A percentile compares a stretch with the other conserved stretches of the same genome.
These are phyloP conservation scores for Diplocarpon rosae DNA, from an alignment of 2,329 filamentous ascomycete species.

Conservation along the genomic window DNA sequence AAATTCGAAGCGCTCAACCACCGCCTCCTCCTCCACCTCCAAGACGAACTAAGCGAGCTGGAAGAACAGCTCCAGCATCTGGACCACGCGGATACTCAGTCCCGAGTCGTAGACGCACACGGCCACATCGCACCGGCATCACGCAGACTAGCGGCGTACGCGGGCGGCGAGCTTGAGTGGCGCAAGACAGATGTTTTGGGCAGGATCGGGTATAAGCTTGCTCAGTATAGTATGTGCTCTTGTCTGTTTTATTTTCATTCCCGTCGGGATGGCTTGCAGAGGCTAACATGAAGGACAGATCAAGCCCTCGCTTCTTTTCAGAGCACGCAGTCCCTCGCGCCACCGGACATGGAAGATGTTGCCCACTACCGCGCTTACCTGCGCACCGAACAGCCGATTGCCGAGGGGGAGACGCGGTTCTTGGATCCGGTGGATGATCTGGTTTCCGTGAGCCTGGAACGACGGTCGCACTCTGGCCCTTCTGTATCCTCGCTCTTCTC, in stretches of 20 bases:
- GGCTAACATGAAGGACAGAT: slow-evolving; percentile 30
- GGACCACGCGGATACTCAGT: slow-evolving; percentile 47
- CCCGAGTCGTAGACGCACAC: slow-evolving; percentile 15
- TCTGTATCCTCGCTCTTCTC: no score
- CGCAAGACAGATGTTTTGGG: slow-evolving; percentile 49
- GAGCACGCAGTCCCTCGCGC: slow-evolving; percentile 37
- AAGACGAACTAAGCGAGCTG: slow-evolving; percentile 73
- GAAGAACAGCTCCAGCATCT: slow-evolving; percentile 65
- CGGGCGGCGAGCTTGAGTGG: slow-evolving; percentile 46
- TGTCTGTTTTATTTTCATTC: neutral
- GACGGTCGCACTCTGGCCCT: no score
- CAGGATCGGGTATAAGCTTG: slow-evolving; percentile 53
- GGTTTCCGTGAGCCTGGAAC: slow-evolving; percentile 17
- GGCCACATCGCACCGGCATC: slow-evolving; percentile 44
- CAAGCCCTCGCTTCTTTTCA: slow-evolving; percentile 49
- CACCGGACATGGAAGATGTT: slow-evolving; percentile 41
- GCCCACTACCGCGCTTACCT: slow-evolving; percentile 45
- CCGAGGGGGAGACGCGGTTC: slow-evolving; percentile 38
- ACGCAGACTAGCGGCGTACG: slow-evolving; percentile 39
- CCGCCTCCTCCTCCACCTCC: slow-evolving; percentile 68
- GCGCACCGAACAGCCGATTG: slow-evolving; percentile 40
- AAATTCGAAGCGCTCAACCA: slow-evolving; percentile 77
- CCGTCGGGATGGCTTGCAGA: no score
- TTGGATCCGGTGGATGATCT: slow-evolving; percentile 25
- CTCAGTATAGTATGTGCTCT: slow-evolving; percentile 51